These are phyloP conservation scores for Phytophthora tubulina DNA, from an alignment of 352 stramenopile species.

Conservation along the genomic window DNA sequence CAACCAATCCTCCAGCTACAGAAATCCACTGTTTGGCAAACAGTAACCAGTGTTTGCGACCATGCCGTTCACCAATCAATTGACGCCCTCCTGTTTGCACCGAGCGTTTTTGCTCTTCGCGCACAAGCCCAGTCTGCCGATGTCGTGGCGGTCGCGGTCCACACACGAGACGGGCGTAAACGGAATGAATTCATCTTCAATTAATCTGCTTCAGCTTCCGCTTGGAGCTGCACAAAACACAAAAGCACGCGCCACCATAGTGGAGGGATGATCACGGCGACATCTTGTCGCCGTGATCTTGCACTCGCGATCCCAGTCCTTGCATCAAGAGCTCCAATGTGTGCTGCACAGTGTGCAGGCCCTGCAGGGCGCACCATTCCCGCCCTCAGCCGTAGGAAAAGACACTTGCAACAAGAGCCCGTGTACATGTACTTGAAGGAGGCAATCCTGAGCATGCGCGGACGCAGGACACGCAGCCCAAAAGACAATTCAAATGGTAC, in stretches of 20 bases:
- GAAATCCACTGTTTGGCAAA: no score
- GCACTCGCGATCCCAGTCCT: no score
- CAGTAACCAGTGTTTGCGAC: no score
- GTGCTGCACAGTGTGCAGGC: no score
- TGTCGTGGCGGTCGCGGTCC: no score
- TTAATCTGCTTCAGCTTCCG: slow-evolving; percentile 1
- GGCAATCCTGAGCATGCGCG: background rate
- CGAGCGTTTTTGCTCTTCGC: background rate
- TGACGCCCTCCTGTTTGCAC: no score
- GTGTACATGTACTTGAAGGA: background rate
- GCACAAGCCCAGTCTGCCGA: background rate
- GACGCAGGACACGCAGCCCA: background rate
- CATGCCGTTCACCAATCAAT: no score
- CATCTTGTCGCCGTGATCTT: background rate
- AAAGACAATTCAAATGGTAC: background rate
- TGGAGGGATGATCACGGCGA: background rate
- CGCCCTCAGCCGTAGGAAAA: background rate
- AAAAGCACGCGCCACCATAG: background rate
- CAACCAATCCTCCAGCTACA: no score
- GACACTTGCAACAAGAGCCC: background rate
- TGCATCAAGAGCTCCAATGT: no score
- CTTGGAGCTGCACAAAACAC: background rate
- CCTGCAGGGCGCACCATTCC: background rate
- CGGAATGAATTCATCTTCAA: background rate
- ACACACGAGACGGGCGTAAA: background rate